Evolutionary conservation across 176 grass and related monocot species (phyloP), one percentile per base, ranked within the genome.

Genomic region (Pontederia crassipes): DNA sequence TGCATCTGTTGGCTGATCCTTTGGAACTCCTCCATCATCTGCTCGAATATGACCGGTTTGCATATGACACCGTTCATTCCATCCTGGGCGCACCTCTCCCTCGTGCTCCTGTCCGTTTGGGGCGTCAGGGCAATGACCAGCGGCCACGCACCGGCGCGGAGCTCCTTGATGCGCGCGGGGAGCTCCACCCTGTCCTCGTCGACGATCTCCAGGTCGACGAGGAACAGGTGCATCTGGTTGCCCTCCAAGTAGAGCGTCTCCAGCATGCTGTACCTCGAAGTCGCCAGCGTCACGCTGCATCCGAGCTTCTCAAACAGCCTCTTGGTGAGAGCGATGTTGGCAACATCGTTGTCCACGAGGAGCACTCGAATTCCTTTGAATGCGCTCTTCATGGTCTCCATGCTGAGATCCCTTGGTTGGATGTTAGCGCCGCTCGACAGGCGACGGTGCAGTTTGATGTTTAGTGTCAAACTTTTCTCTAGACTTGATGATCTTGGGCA

Each of bases 21-120:
- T 11, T 27, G 66, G 15, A 69, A 57, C 35, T 69, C 66, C 26
- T 26, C 66, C 14, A 69, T 13, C 53, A 69, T 57, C 16, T 69
- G 49, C n/a, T 57, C 35, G 15, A 69, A 17, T 69, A 57, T 48
- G 15, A 57, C 32, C 56, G 66, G 35, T 24, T 57, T 69, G 52
- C 66, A 57, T 27, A 67, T 13, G 5, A 45, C 49, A 13, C 50
- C 35, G 15, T 57, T 14, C 35, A 69, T 46, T 46, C 29, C 66
- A 45, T 68, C 28, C 10, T 24, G 52, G 55, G 55, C 16, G 16
- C 62, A 65, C 12, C 10, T 15, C 24, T 49, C 62, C 1, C 18
- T 65, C 3, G 17, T 28, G 16, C 26, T 49, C 17, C 11, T 46
- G 13, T n/a, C 27, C n/a, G 49, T 6, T n/a, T 53, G 40, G 26